Percentiles rank a stretch among this genome's conserved stretches.
Evolutionary conservation across 1,139 yeast genomes (phyloP).

Genomic region (Pichia sp.): DNA sequence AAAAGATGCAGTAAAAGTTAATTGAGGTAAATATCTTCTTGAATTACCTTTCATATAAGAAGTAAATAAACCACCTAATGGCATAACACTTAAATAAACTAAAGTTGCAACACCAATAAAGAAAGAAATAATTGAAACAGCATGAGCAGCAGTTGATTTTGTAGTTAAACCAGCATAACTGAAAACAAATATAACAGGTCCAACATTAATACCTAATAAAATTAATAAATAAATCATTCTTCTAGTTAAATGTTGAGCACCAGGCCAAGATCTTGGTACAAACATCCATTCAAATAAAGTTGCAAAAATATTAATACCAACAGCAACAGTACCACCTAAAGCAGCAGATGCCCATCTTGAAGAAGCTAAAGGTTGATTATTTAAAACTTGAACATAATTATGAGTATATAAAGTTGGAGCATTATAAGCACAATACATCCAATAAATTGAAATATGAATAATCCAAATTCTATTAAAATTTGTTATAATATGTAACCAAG

Average conservation of each 20-base stretch:
- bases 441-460: conserved; percentile 78
- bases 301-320: conserved; percentile 74
- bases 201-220: conserved; percentile 66
- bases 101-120: conserved; percentile 81
- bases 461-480: conserved; percentile 98
- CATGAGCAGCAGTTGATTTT: conserved; percentile 67
- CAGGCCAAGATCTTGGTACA: conserved; percentile 98
- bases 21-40: conserved; percentile 87
- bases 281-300: conserved; percentile 91
- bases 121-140: conserved; percentile 83
- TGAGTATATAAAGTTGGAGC: conserved; percentile 87
- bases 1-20: conserved; percentile 92
- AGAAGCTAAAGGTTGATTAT: conserved; percentile 81
- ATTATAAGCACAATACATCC: conserved; percentile 93
- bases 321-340: conserved; percentile 86
- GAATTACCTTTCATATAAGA: conserved; percentile 85
- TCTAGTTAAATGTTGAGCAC: conserved; percentile 93
- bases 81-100: conserved; percentile 87
- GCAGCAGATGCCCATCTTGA: conserved; percentile 91
- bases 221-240: conserved; percentile 69
- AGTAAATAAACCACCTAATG: conserved; percentile 93
- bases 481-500: conserved; percentile 94
- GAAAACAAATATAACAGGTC: conserved; percentile 81
- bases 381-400: conserved; percentile 72
- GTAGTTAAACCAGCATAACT: conserved; percentile 68